phyloP scores from a whole-genome alignment of 2,329 filamentous ascomycete genomes.

The Alternaria arbusti region DNA sequence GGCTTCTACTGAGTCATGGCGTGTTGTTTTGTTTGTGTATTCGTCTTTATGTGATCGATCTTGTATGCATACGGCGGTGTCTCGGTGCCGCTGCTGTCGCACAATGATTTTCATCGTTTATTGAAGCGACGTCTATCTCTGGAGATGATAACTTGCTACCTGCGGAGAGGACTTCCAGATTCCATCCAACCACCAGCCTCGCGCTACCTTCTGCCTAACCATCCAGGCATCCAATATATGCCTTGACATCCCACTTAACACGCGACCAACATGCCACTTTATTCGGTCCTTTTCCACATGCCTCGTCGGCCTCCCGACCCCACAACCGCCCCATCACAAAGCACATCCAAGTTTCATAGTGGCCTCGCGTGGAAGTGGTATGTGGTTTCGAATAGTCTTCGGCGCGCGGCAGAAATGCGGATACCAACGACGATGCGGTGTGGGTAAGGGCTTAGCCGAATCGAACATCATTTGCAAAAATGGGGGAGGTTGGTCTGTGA shows the following conservation, averaged over 20 bases:
- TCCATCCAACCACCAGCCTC: neutral
- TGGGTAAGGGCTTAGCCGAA: neutral
- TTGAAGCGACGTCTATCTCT: neutral
- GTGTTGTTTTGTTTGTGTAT: neutral
- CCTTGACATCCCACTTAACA: neutral
- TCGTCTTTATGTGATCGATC: neutral
- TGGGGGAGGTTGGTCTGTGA: neutral
- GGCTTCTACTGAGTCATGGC: neutral
- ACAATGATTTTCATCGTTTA: neutral
- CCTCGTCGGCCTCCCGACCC: neutral
- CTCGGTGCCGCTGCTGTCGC: neutral
- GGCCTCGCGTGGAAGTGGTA: slow-evolving; percentile 1
- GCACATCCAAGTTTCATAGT: neutral
- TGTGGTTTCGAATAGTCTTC: neutral
- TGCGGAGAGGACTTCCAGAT: neutral
- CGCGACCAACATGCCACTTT: neutral
- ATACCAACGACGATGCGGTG: neutral
- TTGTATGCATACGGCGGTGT: neutral
- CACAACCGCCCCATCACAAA: neutral
- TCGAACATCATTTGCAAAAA: neutral
- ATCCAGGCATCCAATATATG: neutral
- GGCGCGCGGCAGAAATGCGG: slow-evolving; percentile 2
- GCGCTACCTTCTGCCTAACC: neutral
- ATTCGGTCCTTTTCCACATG: neutral
- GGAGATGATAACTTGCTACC: neutral